Percentiles rank a stretch among this genome's conserved stretches.
Evolutionary conservation across 176 grass and related monocot species (phyloP).

Genomic region (Oryza punctata): DNA sequence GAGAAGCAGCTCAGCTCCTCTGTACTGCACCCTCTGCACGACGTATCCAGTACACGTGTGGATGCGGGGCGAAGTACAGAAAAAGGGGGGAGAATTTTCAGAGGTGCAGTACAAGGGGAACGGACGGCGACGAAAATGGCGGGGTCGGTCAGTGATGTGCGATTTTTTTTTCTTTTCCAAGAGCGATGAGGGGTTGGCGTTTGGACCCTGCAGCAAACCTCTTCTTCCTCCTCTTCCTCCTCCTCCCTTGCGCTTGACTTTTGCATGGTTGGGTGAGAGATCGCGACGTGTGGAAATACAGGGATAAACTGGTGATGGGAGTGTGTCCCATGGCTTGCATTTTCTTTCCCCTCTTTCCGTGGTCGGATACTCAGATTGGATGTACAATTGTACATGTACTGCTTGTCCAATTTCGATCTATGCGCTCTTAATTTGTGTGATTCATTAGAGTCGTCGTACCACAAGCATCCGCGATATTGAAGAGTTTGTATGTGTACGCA

Average conservation of each 20-base stretch:
- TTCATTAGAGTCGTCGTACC: background rate
- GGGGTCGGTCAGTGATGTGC: conserved; percentile 22
- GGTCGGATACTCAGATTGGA: background rate
- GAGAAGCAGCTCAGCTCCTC: background rate
- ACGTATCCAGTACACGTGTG: background rate
- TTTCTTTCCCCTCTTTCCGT: background rate
- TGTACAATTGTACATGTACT: background rate
- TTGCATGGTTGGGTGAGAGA: conserved; percentile 21
- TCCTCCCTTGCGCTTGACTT: conserved; percentile 21
- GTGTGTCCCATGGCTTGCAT: background rate
- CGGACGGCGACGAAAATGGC: background rate
- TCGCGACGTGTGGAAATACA: background rate
- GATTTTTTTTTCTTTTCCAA: background rate
- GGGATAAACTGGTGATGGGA: background rate
- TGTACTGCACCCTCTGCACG: conserved; percentile 30
- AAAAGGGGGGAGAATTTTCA: background rate
- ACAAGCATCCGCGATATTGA: background rate
- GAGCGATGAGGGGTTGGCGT: background rate
- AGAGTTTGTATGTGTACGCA: background rate
- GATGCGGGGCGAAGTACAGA: conserved; percentile 38
- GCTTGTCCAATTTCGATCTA: background rate
- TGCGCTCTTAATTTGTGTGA: background rate
- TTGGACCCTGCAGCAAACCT: background rate
- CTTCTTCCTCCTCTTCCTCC: background rate
- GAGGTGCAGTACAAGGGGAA: conserved; percentile 35